Base-by-base conservation (phyloP, 495 filamentous ascomycete genomes). In the Amphirosellinia nigrospora region DNA sequence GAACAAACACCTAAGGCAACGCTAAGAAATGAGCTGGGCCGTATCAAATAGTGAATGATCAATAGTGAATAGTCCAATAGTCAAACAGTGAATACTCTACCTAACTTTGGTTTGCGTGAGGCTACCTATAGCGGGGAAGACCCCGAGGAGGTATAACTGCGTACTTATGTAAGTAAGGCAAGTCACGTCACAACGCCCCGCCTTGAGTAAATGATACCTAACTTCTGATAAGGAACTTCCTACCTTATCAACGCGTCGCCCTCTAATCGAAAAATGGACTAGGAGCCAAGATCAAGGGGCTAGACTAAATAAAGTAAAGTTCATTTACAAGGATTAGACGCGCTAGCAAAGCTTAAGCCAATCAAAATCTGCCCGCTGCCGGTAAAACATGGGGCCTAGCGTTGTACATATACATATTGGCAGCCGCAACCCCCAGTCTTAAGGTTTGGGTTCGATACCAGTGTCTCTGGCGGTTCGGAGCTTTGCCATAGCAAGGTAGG, bases 301-400 rank as follows among this genome's bases (percentile, higher is more conserved):
- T 32, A 45, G 36, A 28, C 11, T 36, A 36, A 3, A 3, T 36
- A 36, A 3, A 4, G 36, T 39, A 19, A 30, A n/a, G 36, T 41
- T 21, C 6, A 21, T 34, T 3, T 4, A 23, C 61, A 64, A 13
- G 61, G 61, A 50, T 48, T 16, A 46, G 4, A 0, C 16, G 19
- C 43, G 34, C 58, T 67, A 61, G 16, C 23, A 11, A 26, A 41
- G 13, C 15, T 38, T 36, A 0, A 62, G 23, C 73, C 69, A 75
- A 75, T 75, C 52, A 75, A 52, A 13, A 16, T 8, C 1, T 7
- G 8, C 11, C 41, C 64, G 43, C 38, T 30, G 41, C 28, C 76
- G 74, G 74, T 72, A 71, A 69, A 76, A 73, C 71, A 60, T 78
- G 32, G 67, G 1, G 71, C 74, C 76, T 78, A 78, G 76, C 76